These are phyloP conservation scores for Nemophila menziesii DNA, from an alignment of 257 asterid species.

Conservation along the genomic window DNA sequence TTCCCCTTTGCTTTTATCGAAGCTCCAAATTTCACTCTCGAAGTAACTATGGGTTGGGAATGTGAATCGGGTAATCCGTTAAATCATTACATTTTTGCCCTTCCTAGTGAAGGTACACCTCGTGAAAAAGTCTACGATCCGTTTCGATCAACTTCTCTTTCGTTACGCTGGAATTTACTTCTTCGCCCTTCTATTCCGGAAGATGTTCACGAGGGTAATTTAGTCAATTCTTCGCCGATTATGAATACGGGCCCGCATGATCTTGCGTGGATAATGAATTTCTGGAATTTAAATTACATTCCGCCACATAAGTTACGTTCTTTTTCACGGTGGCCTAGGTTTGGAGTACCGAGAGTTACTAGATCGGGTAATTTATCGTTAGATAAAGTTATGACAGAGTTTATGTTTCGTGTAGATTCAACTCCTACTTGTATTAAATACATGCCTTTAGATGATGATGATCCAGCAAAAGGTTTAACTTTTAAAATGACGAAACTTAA, in stretches of 20 bases:
- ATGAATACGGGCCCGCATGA: conserved; percentile 92
- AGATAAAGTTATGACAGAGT: conserved; percentile 96
- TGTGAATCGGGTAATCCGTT: conserved; percentile 94
- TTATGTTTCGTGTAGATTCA: conserved; percentile 88
- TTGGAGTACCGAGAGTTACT: conserved; percentile 77
- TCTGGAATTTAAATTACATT: conserved; percentile 75
- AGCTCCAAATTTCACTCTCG: conserved; percentile 64
- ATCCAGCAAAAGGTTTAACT: conserved; percentile 88
- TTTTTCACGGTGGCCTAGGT: conserved; percentile 97
- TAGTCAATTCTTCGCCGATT: conserved; percentile 48
- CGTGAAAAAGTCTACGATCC: conserved; percentile 85
- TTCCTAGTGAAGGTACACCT: conserved; percentile 74
- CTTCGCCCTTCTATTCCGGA: conserved; percentile 61
- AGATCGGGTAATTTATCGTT: conserved; percentile 93
- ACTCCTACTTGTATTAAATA: conserved; percentile 79
- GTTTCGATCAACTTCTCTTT: conserved; percentile 82
- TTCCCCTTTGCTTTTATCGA: conserved; percentile 65
- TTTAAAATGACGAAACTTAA: conserved; percentile 77
- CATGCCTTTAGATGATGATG: conserved; percentile 86
- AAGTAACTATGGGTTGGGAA: conserved; percentile 92
- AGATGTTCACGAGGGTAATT: conserved; percentile 27
- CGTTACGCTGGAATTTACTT: conserved; percentile 80
- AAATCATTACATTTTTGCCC: conserved; percentile 89
- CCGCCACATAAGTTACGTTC: conserved; percentile 90
- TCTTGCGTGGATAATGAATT: conserved; percentile 81